phyloP scores from a whole-genome alignment of 148 eudicot genomes.

The Chenopodium quinoa region DNA sequence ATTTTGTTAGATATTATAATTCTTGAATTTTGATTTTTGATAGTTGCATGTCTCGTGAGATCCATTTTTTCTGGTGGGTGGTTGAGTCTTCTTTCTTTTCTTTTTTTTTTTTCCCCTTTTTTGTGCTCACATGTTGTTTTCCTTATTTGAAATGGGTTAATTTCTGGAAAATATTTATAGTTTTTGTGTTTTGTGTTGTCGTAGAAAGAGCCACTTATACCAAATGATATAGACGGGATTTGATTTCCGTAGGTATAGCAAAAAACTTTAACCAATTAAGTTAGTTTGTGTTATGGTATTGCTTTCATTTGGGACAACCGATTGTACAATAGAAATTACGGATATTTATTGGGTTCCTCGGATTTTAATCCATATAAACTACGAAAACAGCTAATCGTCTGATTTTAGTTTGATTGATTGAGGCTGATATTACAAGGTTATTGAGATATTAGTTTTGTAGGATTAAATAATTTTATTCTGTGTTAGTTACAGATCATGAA shows the following conservation, averaged over 20 bases:
- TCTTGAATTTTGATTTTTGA: background rate
- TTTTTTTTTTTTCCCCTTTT: background rate
- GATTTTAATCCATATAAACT: no score
- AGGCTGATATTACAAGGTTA: background rate
- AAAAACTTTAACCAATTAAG: no score
- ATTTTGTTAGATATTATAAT: background rate
- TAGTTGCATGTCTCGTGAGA: conserved; percentile 12
- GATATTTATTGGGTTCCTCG: no score
- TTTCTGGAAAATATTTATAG: background rate
- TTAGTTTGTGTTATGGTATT: no score
- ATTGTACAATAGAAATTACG: no score
- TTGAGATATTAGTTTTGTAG: background rate
- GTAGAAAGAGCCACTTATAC: no score
- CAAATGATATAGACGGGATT: no score
- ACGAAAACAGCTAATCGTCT: no score
- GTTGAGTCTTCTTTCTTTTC: background rate
- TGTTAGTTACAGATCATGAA: conserved; percentile 15
- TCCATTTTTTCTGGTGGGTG: background rate
- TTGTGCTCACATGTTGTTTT: background rate
- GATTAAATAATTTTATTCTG: background rate
- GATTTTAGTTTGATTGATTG: no score
- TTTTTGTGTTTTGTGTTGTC: no score
- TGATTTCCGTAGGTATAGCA: no score
- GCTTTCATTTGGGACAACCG: no score
- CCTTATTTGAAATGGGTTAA: background rate